Base-by-base conservation (phyloP, 305 asterid genomes). In the Nicotiana rustica region DNA sequence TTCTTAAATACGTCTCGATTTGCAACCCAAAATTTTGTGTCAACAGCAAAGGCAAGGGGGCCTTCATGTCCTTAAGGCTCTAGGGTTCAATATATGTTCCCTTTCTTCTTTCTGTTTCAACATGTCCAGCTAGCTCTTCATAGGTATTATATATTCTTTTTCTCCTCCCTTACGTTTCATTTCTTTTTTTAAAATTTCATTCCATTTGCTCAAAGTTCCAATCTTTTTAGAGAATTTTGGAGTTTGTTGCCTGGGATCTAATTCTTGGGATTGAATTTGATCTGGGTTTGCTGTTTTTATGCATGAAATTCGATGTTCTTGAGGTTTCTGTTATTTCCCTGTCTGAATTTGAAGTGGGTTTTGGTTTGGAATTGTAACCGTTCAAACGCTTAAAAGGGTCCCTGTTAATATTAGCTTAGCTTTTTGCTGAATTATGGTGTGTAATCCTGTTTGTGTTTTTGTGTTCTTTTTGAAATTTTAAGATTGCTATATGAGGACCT, bases 61-160 rank as follows among this genome's bases (percentile, higher is more conserved):
- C 83, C 67, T 84, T 38, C 81, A 35, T 76, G 83, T 85, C 83
- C 60, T 76, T 79, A 44, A 44, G 52, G 52, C 82, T 36, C 80
- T 82, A 90, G 91, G 91, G 91, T 86, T 90, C 76, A 83, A 56
- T 56, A 56, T 31, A 61, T 83, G 77, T 66, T 78, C 82, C 25
- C 76, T 90, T 44, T 44, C 52, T 44, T 82, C 31, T 8, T 41
- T 41, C 78, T 68, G 9, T 64, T 5, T 55, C 61, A 60, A 81
- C 70, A 78, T 76, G 59, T 77, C 69, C 79, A 67, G 55, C 77
- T 71, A 57, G 79, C 66, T 80, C 47, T 52, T 75, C 29, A 70
- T 38, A 25, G 41, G 80, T 81, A 21, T 52, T 83, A 55, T 83
- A 55, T 83, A 56, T 31, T 71, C 10, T 73, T 73, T 3, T 38